Evolutionary conservation across 805 yeast species (phyloP), one percentile per base, ranked within the genome.

Genomic region (Ogataea neopini): DNA sequence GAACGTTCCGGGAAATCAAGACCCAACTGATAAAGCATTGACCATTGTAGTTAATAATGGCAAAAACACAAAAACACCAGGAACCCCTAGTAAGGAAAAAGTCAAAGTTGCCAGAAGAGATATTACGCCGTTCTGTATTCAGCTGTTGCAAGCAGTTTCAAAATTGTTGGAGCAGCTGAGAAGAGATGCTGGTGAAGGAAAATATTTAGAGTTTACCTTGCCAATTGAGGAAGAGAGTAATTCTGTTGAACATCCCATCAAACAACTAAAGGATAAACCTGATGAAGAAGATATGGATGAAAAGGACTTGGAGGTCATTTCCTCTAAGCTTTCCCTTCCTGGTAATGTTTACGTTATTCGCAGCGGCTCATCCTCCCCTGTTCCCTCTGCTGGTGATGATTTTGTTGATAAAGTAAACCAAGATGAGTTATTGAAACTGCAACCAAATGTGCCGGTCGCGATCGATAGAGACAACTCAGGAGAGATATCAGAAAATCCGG

Each of bases 51-150:
- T 30, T 19, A 13, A 28, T 14, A 44, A 28, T 11, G 6, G 48
- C 4, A 32, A 46, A 8, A 40, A 28, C 15, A 14, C 52, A 5
- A 50, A 47, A 13, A 29, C 49, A 2, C 58, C 58, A 2, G 51
- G 52, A 6, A 52, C 68, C 6, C 60, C 69, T 0, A 45, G 53
- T 1, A 58, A 69, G 17, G 68, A 64, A 22, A 74, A 75, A 45
- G 44, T 67, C 0, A 71, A 69, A 44, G 78, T 77, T 42, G 80
- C 81, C 1, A 66, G 77, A 51, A 65, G 77, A 40, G 82, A 77
- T 51, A 69, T 77, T 4, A 61, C 74, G 6, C 73, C 74, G 3
- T 57, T 55, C 39, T 64, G 68, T 34, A 48, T 49, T n/a, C 63
- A 65, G 19, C 36, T 69, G 2, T 36, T 68, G 3, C 43, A 50